Evolutionary conservation across 2,329 filamentous ascomycete species (phyloP).

Genomic region (Beauveria sp.): DNA sequence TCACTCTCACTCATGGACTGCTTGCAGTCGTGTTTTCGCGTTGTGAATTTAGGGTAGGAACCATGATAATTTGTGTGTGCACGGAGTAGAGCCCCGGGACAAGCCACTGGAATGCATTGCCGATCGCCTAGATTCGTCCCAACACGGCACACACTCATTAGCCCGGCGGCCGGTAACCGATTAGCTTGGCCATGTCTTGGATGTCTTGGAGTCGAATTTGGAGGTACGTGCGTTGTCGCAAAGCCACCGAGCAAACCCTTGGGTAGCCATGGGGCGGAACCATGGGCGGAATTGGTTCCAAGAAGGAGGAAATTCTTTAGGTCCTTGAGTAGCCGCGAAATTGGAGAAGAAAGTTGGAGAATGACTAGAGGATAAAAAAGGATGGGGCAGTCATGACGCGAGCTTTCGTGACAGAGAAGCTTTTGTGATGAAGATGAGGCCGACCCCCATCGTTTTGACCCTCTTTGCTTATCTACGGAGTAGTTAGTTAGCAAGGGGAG

Average conservation of each 20-base stretch:
- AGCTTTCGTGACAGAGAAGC: too few species aligned
- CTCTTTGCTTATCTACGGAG: neutral
- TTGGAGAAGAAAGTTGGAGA: conserved; percentile 6
- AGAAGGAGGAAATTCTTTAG: neutral
- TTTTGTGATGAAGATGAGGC: neutral
- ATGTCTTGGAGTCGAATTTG: neutral
- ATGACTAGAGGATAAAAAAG: neutral
- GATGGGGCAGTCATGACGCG: neutral
- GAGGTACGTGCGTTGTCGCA: neutral
- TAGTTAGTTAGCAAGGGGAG: neutral
- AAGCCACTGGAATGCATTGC: neutral
- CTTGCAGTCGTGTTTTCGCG: too few species aligned
- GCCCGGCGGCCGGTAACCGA: neutral
- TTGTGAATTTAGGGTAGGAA: neutral
- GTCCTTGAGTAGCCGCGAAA: conserved; percentile 5
- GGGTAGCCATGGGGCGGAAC: conserved; percentile 1
- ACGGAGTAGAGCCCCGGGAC: neutral
- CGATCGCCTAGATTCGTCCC: neutral
- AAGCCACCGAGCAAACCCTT: neutral
- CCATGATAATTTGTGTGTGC: too few species aligned
- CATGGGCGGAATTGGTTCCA: conserved; percentile 3
- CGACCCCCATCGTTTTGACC: neutral
- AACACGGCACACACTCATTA: neutral
- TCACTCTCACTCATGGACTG: too few species aligned
- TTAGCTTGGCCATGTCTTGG: neutral